Percentiles rank a stretch among this genome's conserved stretches.
These are phyloP conservation scores for Starmerella geochares DNA, from an alignment of 805 yeast genomes.

Conservation along the genomic window DNA sequence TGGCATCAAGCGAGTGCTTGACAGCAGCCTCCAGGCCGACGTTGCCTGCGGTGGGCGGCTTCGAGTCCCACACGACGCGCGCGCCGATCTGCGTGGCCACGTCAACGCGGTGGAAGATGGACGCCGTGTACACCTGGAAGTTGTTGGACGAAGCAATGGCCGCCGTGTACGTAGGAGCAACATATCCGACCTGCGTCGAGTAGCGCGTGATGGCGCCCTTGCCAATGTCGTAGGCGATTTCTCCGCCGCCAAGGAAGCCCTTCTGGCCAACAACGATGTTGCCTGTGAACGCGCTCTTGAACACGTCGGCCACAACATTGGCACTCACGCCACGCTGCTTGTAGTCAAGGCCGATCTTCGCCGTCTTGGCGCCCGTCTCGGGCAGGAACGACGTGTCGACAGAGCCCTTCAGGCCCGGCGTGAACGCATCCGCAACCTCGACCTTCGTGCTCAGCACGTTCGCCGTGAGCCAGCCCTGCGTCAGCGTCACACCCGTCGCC, in stretches of 20 bases:
- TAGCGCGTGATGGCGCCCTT: constrained; percentile 87
- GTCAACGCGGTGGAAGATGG: constrained; percentile 92
- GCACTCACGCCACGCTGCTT: constrained; percentile 88
- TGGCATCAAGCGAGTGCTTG: constrained; percentile 78
- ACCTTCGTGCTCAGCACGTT: constrained; percentile 85
- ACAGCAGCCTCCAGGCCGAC: constrained; percentile 94
- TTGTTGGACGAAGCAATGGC: constrained; percentile 78
- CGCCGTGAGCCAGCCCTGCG: constrained; percentile 97
- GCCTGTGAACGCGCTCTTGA: constrained; percentile 95
- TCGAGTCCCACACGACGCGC: constrained; percentile 89
- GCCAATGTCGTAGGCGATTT: constrained; percentile 90
- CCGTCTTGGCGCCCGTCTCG: constrained; percentile 64
- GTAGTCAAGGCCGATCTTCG: constrained; percentile 82
- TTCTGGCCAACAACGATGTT: constrained; percentile 92
- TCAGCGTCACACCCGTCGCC: constrained; percentile 79
- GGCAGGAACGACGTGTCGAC: constrained; percentile 81
- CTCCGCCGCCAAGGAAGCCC: constrained; percentile 94
- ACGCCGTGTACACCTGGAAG: constrained; percentile 57
- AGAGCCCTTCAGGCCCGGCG: constrained; percentile 92
- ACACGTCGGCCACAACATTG: constrained; percentile 85
- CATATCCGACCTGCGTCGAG: constrained; percentile 88
- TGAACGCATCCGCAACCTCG: constrained; percentile 80
- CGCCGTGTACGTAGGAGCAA: constrained; percentile 75
- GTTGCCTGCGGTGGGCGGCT: constrained; percentile 56
- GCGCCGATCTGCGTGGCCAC: constrained; percentile 94